Base-by-base conservation (phyloP, 305 asterid species). In the Solanum hybrid region DNA sequence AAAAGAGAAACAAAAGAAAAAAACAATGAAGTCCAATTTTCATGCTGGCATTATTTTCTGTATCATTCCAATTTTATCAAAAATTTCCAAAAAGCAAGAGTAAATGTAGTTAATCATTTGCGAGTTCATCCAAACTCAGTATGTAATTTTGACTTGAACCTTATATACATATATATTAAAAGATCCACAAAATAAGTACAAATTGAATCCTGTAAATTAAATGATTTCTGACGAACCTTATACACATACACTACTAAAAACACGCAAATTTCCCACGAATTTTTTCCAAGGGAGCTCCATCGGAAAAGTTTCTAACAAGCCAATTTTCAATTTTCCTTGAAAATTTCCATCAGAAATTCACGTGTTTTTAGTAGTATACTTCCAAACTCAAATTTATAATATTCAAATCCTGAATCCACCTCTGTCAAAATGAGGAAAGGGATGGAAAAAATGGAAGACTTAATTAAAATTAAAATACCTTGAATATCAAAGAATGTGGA, bases 401-500 rank as follows among this genome's bases (percentile, higher is more conserved):
- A 78, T 36, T 78, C 12, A 35, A 78, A 36, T 78, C 10, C 1
- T 76, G 8, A 76, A 4, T 76, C 15, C 26, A 17, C 1, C 12
- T 73, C 3, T 0, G 11, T 2, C 14, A 76, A 9, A 29, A 15
- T 13, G 26, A 13, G 6, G 10, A 87, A 71, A 86, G 11, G 80
- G 29, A 60, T 40, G 27, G 86, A 7, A 40, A 79, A 29, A 19
- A 72, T 38, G 35, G 32, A 56, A 24, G 35, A 89, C 10, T 2
- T 66, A 15, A 40, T 4, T 5, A 17, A 14, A 15, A 40, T 4
- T 5, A 17, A 14, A 4, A 6, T 71, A 97, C 98, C 99, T 96
- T 96, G 98, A 60, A 95, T 92, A 79, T 95, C 99, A 88, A 96
- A 97, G 95, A 93, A 97, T 75, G 95, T 96, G 22, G 99, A 95